phyloP scores from a whole-genome alignment of 225 moss, liverwort and hornwort genomes.

The Climacium dendroides region DNA sequence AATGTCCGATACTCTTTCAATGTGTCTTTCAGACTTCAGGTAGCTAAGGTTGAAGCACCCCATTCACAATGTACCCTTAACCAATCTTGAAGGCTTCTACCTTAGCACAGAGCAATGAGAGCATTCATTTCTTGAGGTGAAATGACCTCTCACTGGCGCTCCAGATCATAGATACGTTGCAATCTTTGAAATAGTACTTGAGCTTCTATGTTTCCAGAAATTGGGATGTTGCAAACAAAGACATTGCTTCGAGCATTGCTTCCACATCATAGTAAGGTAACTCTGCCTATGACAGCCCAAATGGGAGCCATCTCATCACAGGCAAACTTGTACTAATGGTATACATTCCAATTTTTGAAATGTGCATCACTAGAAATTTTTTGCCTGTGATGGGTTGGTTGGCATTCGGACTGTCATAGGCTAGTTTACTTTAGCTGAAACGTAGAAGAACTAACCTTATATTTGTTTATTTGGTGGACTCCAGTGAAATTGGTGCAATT shows the following conservation, averaged over 20 bases:
- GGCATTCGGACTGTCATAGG: too few relatives aligned
- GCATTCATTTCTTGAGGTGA: neutral
- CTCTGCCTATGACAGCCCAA: too few relatives aligned
- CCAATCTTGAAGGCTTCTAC: neutral
- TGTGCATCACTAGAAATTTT: too few relatives aligned
- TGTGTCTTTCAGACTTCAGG: neutral
- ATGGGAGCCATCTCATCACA: too few relatives aligned
- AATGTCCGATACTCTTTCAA: neutral
- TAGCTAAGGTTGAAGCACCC: neutral
- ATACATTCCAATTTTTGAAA: too few relatives aligned
- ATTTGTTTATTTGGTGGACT: neutral
- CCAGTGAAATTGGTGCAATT: neutral
- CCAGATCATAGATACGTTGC: neutral
- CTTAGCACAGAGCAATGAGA: neutral
- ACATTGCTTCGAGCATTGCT: neutral
- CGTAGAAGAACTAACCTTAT: neutral
- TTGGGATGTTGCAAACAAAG: neutral
- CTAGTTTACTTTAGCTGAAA: neutral
- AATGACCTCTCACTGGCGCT: neutral
- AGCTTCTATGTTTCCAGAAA: neutral
- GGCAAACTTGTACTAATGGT: too few relatives aligned
- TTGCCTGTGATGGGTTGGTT: too few relatives aligned
- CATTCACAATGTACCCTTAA: neutral
- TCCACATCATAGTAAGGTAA: neutral
- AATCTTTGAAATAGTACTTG: neutral